phyloP scores from a whole-genome alignment of 2,329 filamentous ascomycete genomes.

The Xylariaceae sp. region DNA sequence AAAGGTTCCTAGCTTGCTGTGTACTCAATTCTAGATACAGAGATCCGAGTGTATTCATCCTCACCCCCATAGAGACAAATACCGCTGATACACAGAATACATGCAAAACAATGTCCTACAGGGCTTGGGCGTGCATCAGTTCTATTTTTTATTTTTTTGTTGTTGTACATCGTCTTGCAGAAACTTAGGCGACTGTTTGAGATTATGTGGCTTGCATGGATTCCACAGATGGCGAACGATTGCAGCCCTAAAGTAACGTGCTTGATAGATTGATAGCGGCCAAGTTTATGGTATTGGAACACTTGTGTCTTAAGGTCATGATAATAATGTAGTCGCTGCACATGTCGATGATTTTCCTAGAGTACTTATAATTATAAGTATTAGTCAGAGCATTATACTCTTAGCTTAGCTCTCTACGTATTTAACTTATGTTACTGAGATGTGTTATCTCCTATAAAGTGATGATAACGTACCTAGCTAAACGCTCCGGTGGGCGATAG shows the following conservation, averaged over 20 bases:
- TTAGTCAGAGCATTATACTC: no score
- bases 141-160: background rate
- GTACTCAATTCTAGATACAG: background rate
- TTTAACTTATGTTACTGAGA: no score
- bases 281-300: background rate
- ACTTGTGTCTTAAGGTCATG: no score
- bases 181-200: constrained; percentile 6
- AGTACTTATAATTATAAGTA: no score
- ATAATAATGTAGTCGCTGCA: no score
- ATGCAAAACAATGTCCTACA: background rate
- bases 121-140: no score
- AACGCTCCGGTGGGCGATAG: no score
- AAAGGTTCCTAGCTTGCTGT: background rate
- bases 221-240: constrained; percentile 7
- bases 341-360: background rate
- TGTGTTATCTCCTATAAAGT: no score
- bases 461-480: no score
- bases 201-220: constrained; percentile 24
- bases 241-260: background rate
- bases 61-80: background rate
- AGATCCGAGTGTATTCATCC: background rate
- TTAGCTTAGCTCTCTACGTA: no score
- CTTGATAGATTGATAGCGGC: constrained; percentile 10
- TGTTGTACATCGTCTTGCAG: constrained; percentile 6
- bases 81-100: background rate